Evolutionary conservation across 768 basidiomycete genomes (phyloP).

Genomic region (Exsudoporus frostii): DNA sequence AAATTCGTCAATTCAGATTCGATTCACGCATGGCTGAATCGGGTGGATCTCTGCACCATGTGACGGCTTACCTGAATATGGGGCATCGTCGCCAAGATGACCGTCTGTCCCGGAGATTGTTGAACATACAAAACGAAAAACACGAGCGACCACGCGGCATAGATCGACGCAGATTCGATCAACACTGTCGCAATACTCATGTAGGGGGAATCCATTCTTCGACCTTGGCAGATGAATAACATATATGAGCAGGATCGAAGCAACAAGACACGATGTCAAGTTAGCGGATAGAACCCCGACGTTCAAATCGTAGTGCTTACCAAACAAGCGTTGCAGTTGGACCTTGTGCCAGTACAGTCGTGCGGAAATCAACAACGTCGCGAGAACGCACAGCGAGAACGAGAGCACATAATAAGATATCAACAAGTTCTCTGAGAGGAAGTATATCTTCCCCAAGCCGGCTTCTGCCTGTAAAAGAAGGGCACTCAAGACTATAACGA

Average conservation of each 20-base stretch:
- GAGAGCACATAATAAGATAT: slow-evolving; percentile 24
- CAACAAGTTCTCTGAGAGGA: slow-evolving; percentile 21
- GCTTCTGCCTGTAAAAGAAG: slow-evolving; percentile 19
- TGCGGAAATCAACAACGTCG: slow-evolving; percentile 20
- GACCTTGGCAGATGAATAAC: slow-evolving; percentile 7
- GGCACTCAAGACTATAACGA: slow-evolving; percentile 18
- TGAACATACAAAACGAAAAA: slow-evolving; percentile 21
- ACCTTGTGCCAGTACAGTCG: slow-evolving; percentile 27
- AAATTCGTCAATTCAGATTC: not conserved
- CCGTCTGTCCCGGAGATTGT: slow-evolving; percentile 13
- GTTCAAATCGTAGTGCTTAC: slow-evolving; percentile 11
- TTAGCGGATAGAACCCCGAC: not conserved
- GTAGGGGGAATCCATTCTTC: slow-evolving; percentile 18
- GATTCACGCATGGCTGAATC: not conserved
- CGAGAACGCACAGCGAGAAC: slow-evolving; percentile 23
- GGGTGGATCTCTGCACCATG: not conserved
- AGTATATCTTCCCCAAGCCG: slow-evolving; percentile 15
- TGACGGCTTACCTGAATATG: slow-evolving; percentile 19
- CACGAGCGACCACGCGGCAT: slow-evolving; percentile 22
- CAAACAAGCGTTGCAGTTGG: slow-evolving; percentile 23
- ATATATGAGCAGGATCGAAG: not conserved
- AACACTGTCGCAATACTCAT: slow-evolving; percentile 20
- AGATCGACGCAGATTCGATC: slow-evolving; percentile 25
- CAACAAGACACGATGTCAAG: not conserved
- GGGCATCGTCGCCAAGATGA: slow-evolving; percentile 23